Evolutionary conservation across 768 basidiomycete species (phyloP), one percentile per base, ranked within the genome.

Genomic region (Plicaturopsis crispa): DNA sequence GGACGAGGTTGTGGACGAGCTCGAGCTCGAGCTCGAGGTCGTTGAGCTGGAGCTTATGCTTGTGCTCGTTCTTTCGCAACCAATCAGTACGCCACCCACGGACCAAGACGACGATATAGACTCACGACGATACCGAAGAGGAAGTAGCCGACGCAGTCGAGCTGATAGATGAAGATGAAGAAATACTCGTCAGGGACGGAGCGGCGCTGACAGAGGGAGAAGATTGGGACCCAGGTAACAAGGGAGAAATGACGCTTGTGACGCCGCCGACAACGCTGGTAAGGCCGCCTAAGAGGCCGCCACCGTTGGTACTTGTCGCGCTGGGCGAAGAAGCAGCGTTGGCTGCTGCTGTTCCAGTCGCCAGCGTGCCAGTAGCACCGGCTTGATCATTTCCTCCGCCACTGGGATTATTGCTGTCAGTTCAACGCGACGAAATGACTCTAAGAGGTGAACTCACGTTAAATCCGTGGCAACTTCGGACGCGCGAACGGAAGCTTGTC

Each of bases 101-200:
- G 26, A 28, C 26, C 8, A 28, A 28, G 28, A 10, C 12, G 28
- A 35, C 24, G 38, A 26, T n/a, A 39, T 22, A 19, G 24, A 40
- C 56, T 40, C 42, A 63, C 60, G 48, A 49, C 4, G 46, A 17
- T 14, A 39, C 31, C 23, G 51, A 33, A 6, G 47, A 39, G 28
- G 44, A 22, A n/a, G 38, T 42, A 26, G 52, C 49, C 48, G 55
- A 47, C 35, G 53, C 49, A 35, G 53, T 42, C 44, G 51, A 49
- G 41, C 55, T 51, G 51, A 47, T 49, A 46, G 44, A 35, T 21
- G 53, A 37, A 38, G 1, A 19, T 21, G 37, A 30, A 30, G 28
- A 10, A n/a, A n/a, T n/a, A 28, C 26, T 28, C 5, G 56, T 58
- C 26, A 53, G 41, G 35, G 50, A 16, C 34, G 40, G 17, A 31